Percentiles rank a stretch among this genome's conserved stretches.
Evolutionary conservation across 352 stramenopile species (phyloP).

Genomic region (Thalassiosira hispida): DNA sequence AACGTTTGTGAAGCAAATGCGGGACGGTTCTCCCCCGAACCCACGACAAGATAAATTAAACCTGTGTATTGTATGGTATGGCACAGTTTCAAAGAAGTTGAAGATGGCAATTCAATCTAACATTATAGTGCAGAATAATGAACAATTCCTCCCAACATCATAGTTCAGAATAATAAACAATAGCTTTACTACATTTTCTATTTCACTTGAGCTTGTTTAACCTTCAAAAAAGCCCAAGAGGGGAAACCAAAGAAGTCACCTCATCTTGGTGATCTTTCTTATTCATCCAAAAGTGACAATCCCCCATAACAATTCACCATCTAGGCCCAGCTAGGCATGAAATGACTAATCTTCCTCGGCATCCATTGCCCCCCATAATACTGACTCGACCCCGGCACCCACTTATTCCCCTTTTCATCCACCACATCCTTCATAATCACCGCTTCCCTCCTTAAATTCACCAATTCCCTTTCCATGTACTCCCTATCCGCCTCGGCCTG

Average conservation of each 20-base stretch:
- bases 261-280: not conserved
- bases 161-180: conserved; percentile 7
- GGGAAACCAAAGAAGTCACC: too few relatives aligned
- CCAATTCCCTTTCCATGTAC: conserved; percentile 86
- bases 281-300: not conserved
- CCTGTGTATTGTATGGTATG: too few relatives aligned
- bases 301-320: not conserved
- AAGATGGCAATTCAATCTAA: too few relatives aligned
- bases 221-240: too few relatives aligned
- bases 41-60: too few relatives aligned
- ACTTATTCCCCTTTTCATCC: conserved; percentile 57
- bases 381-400: conserved; percentile 43
- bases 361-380: conserved; percentile 55
- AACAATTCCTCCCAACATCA: too few relatives aligned
- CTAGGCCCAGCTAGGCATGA: conserved; percentile 39
- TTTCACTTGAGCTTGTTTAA: too few relatives aligned
- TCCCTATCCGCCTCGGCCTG: conserved; percentile 94
- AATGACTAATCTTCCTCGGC: conserved; percentile 47
- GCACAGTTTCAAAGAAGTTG: too few relatives aligned
- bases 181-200: not conserved
- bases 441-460: conserved; percentile 90
- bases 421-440: conserved; percentile 95
- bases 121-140: too few relatives aligned
- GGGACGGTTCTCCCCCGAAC: too few relatives aligned
- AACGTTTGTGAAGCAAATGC: too few relatives aligned